phyloP scores from a whole-genome alignment of 164 flowering plant species.

The Magnolia sinica region DNA sequence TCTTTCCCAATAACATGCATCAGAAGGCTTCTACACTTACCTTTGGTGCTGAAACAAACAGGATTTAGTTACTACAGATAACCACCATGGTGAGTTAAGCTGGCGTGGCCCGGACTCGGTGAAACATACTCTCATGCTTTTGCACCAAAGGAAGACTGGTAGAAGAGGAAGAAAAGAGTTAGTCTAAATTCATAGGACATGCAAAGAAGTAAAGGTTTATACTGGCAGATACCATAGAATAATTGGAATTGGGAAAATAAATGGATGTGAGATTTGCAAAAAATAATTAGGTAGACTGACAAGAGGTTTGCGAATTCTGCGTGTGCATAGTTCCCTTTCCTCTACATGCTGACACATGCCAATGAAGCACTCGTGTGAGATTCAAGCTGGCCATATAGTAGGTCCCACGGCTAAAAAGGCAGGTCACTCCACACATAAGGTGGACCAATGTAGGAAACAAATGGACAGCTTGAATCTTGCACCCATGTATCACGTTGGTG shows the following conservation, averaged over 20 bases:
- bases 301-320: not conserved
- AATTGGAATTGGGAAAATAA: not conserved
- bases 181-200: not conserved
- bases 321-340: too few species aligned
- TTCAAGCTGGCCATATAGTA: too few species aligned
- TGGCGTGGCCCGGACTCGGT: not conserved
- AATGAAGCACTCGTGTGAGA: too few species aligned
- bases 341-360: too few species aligned
- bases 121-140: slow-evolving; percentile 14
- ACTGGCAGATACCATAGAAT: not conserved
- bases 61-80: not conserved
- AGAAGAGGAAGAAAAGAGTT: not conserved
- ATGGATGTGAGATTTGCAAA: not conserved
- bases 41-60: not conserved
- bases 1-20: not conserved
- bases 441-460: too few species aligned
- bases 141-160: slow-evolving; percentile 23
- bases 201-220: not conserved
- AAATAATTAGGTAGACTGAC: not conserved
- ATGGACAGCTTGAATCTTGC: too few species aligned
- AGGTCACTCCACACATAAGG: too few species aligned
- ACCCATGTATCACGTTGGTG: too few species aligned
- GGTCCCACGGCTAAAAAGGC: too few species aligned
- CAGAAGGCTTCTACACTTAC: not conserved
- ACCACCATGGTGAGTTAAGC: not conserved